Percentiles rank a stretch among this genome's conserved stretches.
Evolutionary conservation across 2,329 filamentous ascomycete genomes (phyloP).

Genomic region (Colletotrichum theobromicola): DNA sequence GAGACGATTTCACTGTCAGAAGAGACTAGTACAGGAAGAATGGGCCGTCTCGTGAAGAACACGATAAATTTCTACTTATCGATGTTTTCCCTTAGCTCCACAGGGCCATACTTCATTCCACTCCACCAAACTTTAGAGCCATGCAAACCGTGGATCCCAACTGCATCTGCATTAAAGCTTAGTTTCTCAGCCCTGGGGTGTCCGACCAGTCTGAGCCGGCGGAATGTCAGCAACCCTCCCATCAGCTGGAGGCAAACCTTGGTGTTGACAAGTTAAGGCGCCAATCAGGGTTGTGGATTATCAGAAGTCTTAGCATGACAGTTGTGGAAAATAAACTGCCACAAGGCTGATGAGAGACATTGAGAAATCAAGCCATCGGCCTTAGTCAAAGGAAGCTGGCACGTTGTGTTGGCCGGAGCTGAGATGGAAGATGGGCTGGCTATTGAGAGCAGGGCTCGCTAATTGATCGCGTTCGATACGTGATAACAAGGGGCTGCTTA

Average conservation of each 20-base stretch:
- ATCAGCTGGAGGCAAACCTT: neutral
- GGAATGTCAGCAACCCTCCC: neutral
- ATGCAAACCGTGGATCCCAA: too few species aligned
- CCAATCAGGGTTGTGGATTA: neutral
- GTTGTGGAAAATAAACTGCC: neutral
- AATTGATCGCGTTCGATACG: neutral
- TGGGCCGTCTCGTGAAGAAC: neutral
- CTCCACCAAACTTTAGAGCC: too few species aligned
- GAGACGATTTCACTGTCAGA: fast-evolving
- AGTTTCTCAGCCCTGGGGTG: neutral
- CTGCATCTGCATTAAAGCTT: neutral
- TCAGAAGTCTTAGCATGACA: slow-evolving; percentile 9
- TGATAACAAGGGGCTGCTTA: neutral
- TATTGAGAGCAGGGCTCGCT: neutral
- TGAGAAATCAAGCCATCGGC: neutral
- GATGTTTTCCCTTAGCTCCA: fast-evolving
- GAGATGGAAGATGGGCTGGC: too few species aligned
- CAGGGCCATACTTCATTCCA: too few species aligned
- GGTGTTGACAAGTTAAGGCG: neutral
- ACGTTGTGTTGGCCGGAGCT: neutral
- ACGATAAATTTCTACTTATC: neutral
- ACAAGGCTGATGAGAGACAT: neutral
- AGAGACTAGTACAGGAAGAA: too few species aligned
- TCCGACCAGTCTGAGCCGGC: neutral
- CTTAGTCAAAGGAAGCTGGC: neutral